Conservation (phyloP, 2,329 filamentous ascomycete species). For the Colletotrichum siamense region DNA sequence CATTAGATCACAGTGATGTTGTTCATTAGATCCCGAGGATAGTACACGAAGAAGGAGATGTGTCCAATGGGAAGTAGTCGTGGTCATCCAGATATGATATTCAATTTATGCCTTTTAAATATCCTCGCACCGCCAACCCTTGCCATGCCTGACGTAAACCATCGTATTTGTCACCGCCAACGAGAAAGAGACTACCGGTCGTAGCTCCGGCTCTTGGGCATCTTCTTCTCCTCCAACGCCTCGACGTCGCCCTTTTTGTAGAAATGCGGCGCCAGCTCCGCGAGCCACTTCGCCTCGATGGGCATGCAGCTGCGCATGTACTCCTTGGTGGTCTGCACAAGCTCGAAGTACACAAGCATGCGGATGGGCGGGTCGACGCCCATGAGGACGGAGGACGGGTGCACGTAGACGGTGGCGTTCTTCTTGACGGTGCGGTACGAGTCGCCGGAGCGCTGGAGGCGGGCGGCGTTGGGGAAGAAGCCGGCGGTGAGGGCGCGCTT, state of each 20-base stretch:
- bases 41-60: fast-evolving
- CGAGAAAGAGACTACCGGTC: not conserved
- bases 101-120: not conserved
- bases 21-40: fast-evolving
- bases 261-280: slow-evolving; percentile 91
- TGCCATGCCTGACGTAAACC: not conserved
- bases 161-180: fast-evolving
- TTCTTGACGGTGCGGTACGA: slow-evolving; percentile 93
- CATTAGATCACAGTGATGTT: too few relatives aligned
- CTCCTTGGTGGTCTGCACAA: slow-evolving; percentile 85
- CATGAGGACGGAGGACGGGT: slow-evolving; percentile 84
- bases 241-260: slow-evolving; percentile 93
- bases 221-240: slow-evolving; percentile 76
- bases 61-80: not conserved
- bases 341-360: slow-evolving; percentile 87
- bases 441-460: slow-evolving; percentile 82
- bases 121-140: not conserved
- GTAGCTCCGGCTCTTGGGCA: slow-evolving; percentile 41
- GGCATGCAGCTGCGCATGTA: slow-evolving; percentile 91
- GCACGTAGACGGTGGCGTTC: slow-evolving; percentile 86
- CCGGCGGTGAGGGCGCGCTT: slow-evolving; percentile 88
- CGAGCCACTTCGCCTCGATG: slow-evolving; percentile 82
- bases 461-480: slow-evolving; percentile 92
- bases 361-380: slow-evolving; percentile 76
- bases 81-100: not conserved